These are phyloP conservation scores for Boechera retrofracta DNA, from an alignment of 345 rosid genomes.

Conservation along the genomic window DNA sequence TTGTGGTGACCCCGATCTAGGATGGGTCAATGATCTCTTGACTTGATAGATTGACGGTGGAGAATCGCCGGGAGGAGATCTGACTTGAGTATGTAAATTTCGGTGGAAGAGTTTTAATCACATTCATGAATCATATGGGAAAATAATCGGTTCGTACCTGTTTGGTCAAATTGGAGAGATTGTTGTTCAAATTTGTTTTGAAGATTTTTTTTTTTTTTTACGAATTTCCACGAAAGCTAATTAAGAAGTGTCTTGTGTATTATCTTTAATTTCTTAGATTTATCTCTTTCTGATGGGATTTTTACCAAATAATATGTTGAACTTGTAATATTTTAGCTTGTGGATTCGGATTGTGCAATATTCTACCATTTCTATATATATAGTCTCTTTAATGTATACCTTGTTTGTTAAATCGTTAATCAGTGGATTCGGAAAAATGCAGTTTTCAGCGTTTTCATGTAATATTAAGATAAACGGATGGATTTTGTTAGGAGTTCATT, in stretches of 20 bases:
- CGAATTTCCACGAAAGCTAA: conserved; percentile 37
- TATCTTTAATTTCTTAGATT: background rate
- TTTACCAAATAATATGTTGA: conserved; percentile 33
- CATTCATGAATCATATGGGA: conserved; percentile 13
- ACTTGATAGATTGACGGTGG: conserved; percentile 48
- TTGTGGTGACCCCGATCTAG: conserved; percentile 73
- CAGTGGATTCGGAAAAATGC: background rate
- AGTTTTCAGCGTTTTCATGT: background rate
- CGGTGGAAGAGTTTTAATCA: background rate
- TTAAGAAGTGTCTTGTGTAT: conserved; percentile 26
- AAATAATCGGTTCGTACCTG: background rate
- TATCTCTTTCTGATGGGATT: background rate
- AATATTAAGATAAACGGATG: background rate
- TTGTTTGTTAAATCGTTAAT: background rate
- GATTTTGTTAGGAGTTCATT: background rate
- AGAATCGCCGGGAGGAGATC: background rate
- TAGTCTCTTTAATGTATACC: background rate
- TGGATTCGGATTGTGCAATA: conserved; percentile 16
- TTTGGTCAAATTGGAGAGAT: conserved; percentile 25
- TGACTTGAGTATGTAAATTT: conserved; percentile 13
- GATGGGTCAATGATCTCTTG: conserved; percentile 94
- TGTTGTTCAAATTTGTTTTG: conserved; percentile 39
- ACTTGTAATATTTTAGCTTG: conserved; percentile 31
- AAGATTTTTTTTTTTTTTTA: conserved; percentile 32
- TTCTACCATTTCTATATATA: background rate